Percentiles rank a stretch among this genome's conserved stretches.
phyloP scores from a whole-genome alignment of 495 filamentous ascomycete genomes.

The Daldinia concentrica region DNA sequence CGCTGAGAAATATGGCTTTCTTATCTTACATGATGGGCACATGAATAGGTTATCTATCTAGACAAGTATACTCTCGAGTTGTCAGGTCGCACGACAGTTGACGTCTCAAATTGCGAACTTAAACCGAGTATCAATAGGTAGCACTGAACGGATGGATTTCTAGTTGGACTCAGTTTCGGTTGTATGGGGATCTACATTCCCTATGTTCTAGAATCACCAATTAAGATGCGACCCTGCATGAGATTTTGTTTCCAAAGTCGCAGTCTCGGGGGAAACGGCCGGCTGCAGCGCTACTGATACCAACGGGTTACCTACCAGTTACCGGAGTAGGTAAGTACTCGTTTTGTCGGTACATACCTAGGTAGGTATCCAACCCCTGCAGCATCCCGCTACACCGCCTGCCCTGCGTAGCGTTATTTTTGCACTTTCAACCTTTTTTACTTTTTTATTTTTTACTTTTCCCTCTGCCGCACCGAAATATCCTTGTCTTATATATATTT shows the following conservation, averaged over 20 bases:
- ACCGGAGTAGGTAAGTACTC: slow-evolving; percentile 28
- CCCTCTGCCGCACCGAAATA: slow-evolving; percentile 4
- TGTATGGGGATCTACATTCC: slow-evolving; percentile 16
- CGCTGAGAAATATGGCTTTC: no score
- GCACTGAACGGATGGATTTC: slow-evolving; percentile 18
- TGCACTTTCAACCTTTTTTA: slow-evolving; percentile 17
- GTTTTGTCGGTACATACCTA: slow-evolving; percentile 15
- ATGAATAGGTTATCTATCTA: no score
- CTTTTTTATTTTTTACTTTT: slow-evolving; percentile 19
- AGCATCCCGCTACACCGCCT: slow-evolving; percentile 34
- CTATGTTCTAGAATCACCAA: slow-evolving; percentile 34
- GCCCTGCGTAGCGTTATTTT: slow-evolving; percentile 34
- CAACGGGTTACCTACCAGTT: not conserved
- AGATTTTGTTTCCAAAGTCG: slow-evolving; percentile 25
- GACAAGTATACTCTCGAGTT: no score
- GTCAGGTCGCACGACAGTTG: no score
- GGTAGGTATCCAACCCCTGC: slow-evolving; percentile 22
- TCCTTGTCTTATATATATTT: slow-evolving; percentile 24
- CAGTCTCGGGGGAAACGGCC: slow-evolving; percentile 28
- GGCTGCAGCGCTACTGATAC: slow-evolving; percentile 7
- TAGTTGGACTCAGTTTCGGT: slow-evolving; percentile 16
- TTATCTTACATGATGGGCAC: no score
- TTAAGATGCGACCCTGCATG: slow-evolving; percentile 39
- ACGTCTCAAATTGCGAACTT: no score
- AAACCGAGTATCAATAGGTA: slow-evolving; percentile 7